These are phyloP conservation scores for Sarocladiaceae sp. DNA, from an alignment of 2,329 filamentous ascomycete genomes.

Conservation along the genomic window DNA sequence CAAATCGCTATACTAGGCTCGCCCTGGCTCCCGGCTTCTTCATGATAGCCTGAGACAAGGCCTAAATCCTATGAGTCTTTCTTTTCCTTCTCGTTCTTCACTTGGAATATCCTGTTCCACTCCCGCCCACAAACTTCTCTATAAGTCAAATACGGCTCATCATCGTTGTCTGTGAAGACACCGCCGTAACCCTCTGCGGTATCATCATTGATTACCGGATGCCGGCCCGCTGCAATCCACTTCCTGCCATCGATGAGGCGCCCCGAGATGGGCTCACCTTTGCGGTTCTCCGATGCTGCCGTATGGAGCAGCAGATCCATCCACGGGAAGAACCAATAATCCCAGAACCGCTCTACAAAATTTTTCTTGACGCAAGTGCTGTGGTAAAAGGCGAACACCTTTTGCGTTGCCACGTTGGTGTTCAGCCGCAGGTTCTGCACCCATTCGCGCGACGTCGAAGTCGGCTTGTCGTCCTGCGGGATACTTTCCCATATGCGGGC, in stretches of 20 bases:
- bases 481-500: constrained; percentile 12
- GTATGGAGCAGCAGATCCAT: constrained; percentile 11
- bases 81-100: too few species aligned
- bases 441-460: constrained; percentile 11
- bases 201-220: constrained; percentile 7
- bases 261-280: constrained; percentile 10
- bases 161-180: constrained; percentile 9
- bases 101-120: neutral
- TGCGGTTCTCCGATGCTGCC: neutral
- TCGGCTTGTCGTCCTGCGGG: neutral
- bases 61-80: too few species aligned
- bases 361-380: constrained; percentile 17
- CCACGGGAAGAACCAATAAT: constrained; percentile 17
- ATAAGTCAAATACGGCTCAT: neutral
- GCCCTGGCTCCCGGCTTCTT: too few species aligned
- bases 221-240: constrained; percentile 12
- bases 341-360: constrained; percentile 16
- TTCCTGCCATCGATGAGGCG: constrained; percentile 14
- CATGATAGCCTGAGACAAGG: too few species aligned
- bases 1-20: too few species aligned
- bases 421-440: constrained; percentile 12
- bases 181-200: constrained; percentile 10
- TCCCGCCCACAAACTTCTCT: neutral
- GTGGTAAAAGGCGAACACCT: constrained; percentile 19
- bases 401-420: constrained; percentile 17